Base-by-base conservation (phyloP, 257 asterid genomes). In the Solanum dulcamara region DNA sequence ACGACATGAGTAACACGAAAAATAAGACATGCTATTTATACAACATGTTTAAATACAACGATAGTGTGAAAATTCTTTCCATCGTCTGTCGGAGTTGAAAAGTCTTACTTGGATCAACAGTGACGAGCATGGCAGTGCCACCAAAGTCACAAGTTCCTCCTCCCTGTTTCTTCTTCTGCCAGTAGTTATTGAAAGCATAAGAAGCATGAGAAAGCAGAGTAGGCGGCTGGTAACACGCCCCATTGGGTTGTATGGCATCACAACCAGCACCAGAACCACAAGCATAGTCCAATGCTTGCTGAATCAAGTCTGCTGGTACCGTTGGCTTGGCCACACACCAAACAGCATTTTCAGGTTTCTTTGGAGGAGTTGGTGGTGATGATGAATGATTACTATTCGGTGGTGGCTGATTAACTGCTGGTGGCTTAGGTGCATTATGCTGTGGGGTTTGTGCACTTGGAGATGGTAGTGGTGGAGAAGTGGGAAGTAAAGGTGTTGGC, bases 261-360 rank as follows among this genome's bases (percentile, higher is more conserved):
- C 89, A 87, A 26, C 79, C 89, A 14, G 89, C 89, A 44, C 89
- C 89, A 50, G 89, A 81, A 37, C 89, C 89, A 81, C 89, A 87
- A 22, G 87, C 89, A 84, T 87, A 87, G 84, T 87, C 87, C 84
- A 87, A 28, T 44, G 89, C 66, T 84, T 87, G 83, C 71, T 84
- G 89, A 60, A 87, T 55, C 38, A 53, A 51, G 66, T 80, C 81
- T 10, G 83, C 87, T 51, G 67, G 55, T 28, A 85, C 62, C 0
- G 84, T 86, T 22, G 66, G 80, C 75, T 84, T 84, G 83, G 84
- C 85, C 18, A 87, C 57, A 28, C 89, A 87, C 89, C 89, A 87
- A 22, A 75, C 66, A 9, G 40, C 82, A 50, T 79, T 79, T 50
- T 79, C 66, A 79, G 83, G 44, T 48, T 79, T 79, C 66, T 79